phyloP scores from a whole-genome alignment of 202 grass and related monocot species.

The Digitaria exilis region DNA sequence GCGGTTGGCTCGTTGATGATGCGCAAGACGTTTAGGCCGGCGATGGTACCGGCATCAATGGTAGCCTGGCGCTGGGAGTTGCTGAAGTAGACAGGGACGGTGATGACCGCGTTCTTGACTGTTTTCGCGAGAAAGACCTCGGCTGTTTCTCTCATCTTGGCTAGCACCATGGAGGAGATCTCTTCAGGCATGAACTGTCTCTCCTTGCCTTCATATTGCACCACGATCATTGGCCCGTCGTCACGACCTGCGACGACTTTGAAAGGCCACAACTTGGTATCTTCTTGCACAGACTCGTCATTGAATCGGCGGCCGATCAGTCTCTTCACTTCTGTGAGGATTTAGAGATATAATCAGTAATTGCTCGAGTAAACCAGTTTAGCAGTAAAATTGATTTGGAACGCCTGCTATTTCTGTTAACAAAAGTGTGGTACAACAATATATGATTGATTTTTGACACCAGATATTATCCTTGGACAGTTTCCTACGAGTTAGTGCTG shows the following conservation, averaged over 20 bases:
- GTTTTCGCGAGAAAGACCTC: not conserved
- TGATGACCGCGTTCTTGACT: not conserved
- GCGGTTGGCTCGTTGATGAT: constrained; percentile 68
- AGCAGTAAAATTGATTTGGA: no score
- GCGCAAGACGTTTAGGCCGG: constrained; percentile 51
- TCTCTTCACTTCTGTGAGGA: not conserved
- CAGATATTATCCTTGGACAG: no score
- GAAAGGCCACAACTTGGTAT: not conserved
- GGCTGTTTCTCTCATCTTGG: not conserved
- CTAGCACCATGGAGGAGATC: not conserved
- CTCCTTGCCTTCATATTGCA: not conserved
- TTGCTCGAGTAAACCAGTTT: no score
- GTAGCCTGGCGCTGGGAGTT: not conserved
- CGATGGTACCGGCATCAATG: constrained; percentile 42
- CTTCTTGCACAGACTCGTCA: not conserved
- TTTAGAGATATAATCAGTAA: not conserved
- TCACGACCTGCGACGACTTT: not conserved
- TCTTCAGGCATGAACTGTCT: not conserved
- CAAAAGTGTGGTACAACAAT: no score
- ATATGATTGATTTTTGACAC: no score
- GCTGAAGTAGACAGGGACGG: not conserved
- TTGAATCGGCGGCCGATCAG: not conserved
- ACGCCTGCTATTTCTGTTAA: no score
- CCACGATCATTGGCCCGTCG: not conserved
- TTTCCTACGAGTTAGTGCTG: no score